Evolutionary conservation across 2,329 filamentous ascomycete species (phyloP), one percentile per base, ranked within the genome.

Genomic region (Colletotrichum viniferum): DNA sequence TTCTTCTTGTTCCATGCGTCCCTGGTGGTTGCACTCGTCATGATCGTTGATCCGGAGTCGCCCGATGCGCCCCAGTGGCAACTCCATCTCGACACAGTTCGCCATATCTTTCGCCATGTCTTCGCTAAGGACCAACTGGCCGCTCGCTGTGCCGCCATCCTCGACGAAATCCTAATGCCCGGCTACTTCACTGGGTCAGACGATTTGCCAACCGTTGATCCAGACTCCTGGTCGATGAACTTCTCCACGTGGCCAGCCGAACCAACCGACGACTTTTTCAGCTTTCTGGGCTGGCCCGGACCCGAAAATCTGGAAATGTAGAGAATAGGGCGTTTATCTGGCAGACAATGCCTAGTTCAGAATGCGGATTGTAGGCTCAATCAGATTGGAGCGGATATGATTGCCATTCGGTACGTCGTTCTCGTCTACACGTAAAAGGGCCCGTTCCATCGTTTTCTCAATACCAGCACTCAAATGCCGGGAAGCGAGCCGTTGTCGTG

Each of bases 1-100:
- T 82, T 79, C 76, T 83, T 82, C 56, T 76, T 82, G 6, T 82
- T 83, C 61, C 81, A 83, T 68, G 81, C 81, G 2, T 81, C 80
- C 36, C 79, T 83, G 2, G 79, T 82, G 61, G 78, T 80, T 14
- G 78, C 78, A 7, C 78, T 83, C 32, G 80, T 80, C 10, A 80
- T 82, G 14, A 69, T 81, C 5, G 81, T 80, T 13, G 80, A 82
- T 55, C 28, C 76, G 5, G 78, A 79, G 43, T 81, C 81, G 5
- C 78, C 77, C 8, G 77, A 81, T 18, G 56, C 80, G 10, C 66
- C 79, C 4, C 58, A 67, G 13, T 83, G 81, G 81, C 79, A 81
- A 34, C 72, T 67, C 10, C 80, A 82, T 30, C 79, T 83, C 12
- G 80, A 81, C 13, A 78, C 69, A n/a, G 80, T 79, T 28, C 78